A percentile compares a stretch with the other conserved stretches of the same genome.
Conservation (phyloP, 2,329 filamentous ascomycete genomes). For the Fusarium newnesense region DNA sequence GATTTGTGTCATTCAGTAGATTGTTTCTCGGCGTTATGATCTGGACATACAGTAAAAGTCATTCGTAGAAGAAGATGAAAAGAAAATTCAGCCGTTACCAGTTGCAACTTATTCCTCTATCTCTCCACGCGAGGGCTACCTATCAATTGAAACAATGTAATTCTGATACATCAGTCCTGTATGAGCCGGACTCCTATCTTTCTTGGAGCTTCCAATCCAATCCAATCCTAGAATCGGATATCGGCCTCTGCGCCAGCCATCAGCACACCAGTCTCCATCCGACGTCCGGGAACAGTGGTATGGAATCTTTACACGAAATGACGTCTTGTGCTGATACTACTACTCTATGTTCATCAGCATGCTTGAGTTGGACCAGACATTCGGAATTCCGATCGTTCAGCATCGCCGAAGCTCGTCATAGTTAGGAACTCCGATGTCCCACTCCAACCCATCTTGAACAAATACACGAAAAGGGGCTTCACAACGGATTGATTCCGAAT, state of each 20-base stretch:
- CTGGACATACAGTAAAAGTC: constrained; percentile 18
- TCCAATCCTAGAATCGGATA: not conserved
- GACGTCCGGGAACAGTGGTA: not conserved
- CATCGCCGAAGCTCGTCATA: not conserved
- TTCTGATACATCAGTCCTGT: not conserved
- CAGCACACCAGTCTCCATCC: not conserved
- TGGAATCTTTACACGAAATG: not conserved
- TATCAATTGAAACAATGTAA: not conserved
- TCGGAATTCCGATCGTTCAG: not conserved
- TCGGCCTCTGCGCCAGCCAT: not conserved
- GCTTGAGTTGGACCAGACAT: not conserved
- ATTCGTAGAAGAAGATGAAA: constrained; percentile 21
- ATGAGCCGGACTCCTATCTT: not conserved
- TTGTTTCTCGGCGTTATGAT: constrained; percentile 32
- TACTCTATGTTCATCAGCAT: not conserved
- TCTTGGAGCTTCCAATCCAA: not conserved
- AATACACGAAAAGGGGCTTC: not conserved
- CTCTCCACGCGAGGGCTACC: not conserved
- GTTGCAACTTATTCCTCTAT: not conserved
- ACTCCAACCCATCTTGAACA: not conserved
- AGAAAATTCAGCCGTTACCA: not conserved
- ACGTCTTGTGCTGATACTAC: not conserved
- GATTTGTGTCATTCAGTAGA: constrained; percentile 24
- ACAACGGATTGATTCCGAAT: not conserved
- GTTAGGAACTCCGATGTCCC: not conserved